Base-by-base conservation (phyloP, 2,329 filamentous ascomycete genomes). In the Chlorencoelia australis region DNA sequence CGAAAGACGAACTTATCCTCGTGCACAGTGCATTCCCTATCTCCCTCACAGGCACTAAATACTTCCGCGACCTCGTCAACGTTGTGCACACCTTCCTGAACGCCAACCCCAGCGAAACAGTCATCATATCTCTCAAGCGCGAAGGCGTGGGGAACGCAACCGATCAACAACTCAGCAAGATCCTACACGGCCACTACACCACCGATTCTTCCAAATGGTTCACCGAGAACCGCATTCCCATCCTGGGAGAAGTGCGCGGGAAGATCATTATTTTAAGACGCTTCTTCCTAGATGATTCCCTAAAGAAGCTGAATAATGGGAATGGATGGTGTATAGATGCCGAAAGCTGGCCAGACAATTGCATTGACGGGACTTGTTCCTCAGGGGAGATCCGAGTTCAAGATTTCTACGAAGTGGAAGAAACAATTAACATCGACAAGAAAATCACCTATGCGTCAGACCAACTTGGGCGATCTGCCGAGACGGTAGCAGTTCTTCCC, bases 11-110 rank as follows among this genome's bases (percentile, higher is more conserved):
- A 26, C 70, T 96, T 11, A 66, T 79, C 36, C 82, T 98, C 19
- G 89, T 96, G 4, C 91, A 98, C 64, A 79, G 81, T 53, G 84
- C 76, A 16, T 96, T 96, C 57, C 87, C 91, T 38, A 77, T 96
- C 57, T 80, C 83, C 3, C 68, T 98, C 20, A 84, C 81, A 0
- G 86, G 86, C 2, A 73, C 68, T 47, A 93, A 87, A 59, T 82
- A 83, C 57, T 80, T 96, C 53, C 71, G 72, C 40, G 75, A 79
- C 35, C 64, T 96, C 41, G 68, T 94, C 41, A 65, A 74, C 16
- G 74, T 77, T 27, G 67, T 87, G 33, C 78, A 86, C 58, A 61
- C 66, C 13, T 96, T 95, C 60, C 71, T 96, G 10, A 71, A 82
- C 19, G 63, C 69, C 17, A 80, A 95, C 57, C 82, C 84, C 0